Conservation (phyloP, 148 eudicot species). For the Heliamphora exappendiculata region DNA sequence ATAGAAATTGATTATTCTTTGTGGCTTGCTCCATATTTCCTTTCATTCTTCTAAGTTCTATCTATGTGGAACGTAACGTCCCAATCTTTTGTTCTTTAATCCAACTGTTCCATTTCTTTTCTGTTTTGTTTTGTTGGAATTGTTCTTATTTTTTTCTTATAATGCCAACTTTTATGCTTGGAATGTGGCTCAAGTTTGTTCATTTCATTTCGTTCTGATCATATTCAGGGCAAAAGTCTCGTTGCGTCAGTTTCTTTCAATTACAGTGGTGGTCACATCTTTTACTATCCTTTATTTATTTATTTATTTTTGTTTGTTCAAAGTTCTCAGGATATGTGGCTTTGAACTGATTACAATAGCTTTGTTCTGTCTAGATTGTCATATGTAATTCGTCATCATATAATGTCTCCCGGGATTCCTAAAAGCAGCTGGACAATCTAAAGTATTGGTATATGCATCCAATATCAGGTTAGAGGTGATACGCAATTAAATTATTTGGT, state of each 20-base stretch:
- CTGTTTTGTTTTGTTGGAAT: neutral
- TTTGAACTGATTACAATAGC: neutral
- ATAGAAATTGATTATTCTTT: neutral
- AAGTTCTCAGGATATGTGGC: no score
- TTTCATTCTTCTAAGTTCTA: no score
- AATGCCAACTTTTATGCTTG: neutral
- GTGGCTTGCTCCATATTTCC: no score
- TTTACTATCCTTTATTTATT: no score
- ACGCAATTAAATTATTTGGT: neutral
- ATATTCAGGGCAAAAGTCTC: neutral
- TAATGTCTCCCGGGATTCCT: neutral
- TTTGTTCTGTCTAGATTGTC: neutral
- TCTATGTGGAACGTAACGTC: no score
- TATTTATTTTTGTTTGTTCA: no score
- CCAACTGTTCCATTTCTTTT: neutral
- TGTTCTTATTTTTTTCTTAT: neutral
- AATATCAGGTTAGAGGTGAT: neutral
- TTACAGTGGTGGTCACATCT: neutral
- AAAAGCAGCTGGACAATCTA: neutral
- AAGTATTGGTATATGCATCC: no score
- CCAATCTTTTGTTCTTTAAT: neutral
- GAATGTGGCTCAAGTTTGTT: neutral
- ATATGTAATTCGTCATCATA: neutral
- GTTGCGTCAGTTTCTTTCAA: neutral
- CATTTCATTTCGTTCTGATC: neutral